Evolutionary conservation across 2,329 filamentous ascomycete genomes (phyloP), one percentile per base, ranked within the genome.

Genomic region (Aureobasidium melanogenum): DNA sequence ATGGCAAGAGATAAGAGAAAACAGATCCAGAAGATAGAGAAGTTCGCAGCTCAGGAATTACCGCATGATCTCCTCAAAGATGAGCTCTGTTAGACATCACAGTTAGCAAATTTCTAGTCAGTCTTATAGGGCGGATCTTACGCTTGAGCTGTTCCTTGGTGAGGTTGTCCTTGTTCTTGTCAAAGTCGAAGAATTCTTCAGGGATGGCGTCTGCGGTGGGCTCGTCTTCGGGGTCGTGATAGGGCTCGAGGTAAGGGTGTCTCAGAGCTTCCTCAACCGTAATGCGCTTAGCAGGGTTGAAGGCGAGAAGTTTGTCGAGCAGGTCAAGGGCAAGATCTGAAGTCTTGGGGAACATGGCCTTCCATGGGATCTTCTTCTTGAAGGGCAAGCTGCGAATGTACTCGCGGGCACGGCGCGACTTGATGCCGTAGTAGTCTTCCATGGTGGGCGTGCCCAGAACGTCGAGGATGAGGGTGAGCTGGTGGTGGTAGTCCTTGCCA

Each of bases 391-490:
- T 97, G 64, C 94, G 91, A 73, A 99, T 99, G 79, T 99, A 99
- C 78, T 99, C 94, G 66, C 94, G 86, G 55, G 94, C 94, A 71
- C 94, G 90, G 67, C 94, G 89, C 59, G 94, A 97, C 80, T 99
- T 99, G 84, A 99, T 99, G 66, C 94, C 94, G 70, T 99, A 99
- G 83, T 99, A 99, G 74, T 99, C 94, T 75, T 99, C 94, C 94
- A 99, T 99, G 14, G 94, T 99, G 2, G 94, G 94, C 3, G 94
- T 99, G 66, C 94, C 94, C 63, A 99, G 88, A 56, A 99, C 93
- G 69, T 99, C 94, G 67, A 99, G 82, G 71, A 99, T 99, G 64
- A 99, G 82, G 7, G 94, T 99, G 69, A 99, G 80, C 77, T 99
- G 94, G 78, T 99, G 94, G 77, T 99, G 94, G 74, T 99, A 99